A percentile compares a stretch with the other conserved stretches of the same genome.
phyloP scores from a whole-genome alignment of 805 yeast genomes.

The Schizosaccharomyces octosporus region DNA sequence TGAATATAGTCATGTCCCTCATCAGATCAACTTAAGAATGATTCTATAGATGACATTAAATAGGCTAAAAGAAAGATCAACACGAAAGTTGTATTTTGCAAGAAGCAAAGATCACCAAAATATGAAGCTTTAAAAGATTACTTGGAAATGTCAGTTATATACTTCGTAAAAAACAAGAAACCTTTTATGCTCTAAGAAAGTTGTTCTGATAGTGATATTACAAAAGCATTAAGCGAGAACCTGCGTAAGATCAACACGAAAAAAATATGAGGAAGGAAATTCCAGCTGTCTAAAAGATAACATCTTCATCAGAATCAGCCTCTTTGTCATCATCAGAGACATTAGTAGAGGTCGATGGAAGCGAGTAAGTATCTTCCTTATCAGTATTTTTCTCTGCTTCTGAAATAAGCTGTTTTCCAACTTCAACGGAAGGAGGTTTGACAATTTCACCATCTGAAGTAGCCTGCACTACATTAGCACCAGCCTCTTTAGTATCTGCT shows the following conservation, averaged over 20 bases:
- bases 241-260: too few species aligned
- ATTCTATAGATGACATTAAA: too few species aligned
- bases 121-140: too few species aligned
- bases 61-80: too few species aligned
- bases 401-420: background rate
- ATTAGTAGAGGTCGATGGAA: background rate
- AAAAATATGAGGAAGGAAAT: too few species aligned
- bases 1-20: too few species aligned
- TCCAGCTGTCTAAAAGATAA: background rate
- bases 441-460: background rate
- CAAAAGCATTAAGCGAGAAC: too few species aligned
- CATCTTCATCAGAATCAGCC: background rate
- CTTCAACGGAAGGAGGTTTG: background rate
- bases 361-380: background rate
- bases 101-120: too few species aligned
- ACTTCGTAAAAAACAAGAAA: background rate
- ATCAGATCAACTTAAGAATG: too few species aligned
- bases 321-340: background rate
- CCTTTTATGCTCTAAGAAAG: too few species aligned
- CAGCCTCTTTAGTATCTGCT: slow-evolving; percentile 8
- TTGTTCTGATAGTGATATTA: too few species aligned
- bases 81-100: too few species aligned
- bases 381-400: background rate
- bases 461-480: slow-evolving; percentile 8
- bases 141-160: background rate